Conservation (phyloP, 177 flowering plant species). For the Tripterygium wilfordii region DNA sequence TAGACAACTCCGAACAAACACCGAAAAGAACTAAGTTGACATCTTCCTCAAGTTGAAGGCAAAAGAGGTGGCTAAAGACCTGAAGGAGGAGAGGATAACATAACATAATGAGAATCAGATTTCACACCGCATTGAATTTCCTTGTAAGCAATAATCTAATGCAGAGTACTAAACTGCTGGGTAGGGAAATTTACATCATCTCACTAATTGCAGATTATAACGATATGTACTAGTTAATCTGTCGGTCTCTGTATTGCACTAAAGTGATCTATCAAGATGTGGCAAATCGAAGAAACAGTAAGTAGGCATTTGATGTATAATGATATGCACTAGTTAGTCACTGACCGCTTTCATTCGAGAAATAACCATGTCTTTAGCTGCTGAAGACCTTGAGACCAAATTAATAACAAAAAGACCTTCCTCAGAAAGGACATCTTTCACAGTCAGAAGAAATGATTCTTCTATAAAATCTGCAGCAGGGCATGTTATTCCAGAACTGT, state of each 20-base stretch:
- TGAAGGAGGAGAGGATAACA: conserved; percentile 16
- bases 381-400: conserved; percentile 70
- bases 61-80: conserved; percentile 67
- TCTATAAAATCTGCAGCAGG: conserved; percentile 86
- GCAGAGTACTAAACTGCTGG: no score
- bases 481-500: conserved; percentile 89
- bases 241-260: no score
- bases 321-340: no score
- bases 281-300: no score
- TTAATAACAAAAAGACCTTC: conserved; percentile 80
- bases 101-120: neutral
- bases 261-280: no score
- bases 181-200: no score
- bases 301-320: no score
- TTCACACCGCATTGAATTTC: no score
- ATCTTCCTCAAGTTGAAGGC: conserved; percentile 81
- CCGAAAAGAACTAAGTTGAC: conserved; percentile 83
- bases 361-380: conserved; percentile 56
- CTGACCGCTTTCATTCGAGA: conserved; percentile 70
- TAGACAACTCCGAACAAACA: conserved; percentile 27
- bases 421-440: conserved; percentile 51
- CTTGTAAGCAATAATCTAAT: no score
- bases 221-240: no score
- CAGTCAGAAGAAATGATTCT: conserved; percentile 61
- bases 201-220: no score